These are phyloP conservation scores for Sporobolomyces pararoseus DNA, from an alignment of 768 basidiomycete species.

Conservation along the genomic window DNA sequence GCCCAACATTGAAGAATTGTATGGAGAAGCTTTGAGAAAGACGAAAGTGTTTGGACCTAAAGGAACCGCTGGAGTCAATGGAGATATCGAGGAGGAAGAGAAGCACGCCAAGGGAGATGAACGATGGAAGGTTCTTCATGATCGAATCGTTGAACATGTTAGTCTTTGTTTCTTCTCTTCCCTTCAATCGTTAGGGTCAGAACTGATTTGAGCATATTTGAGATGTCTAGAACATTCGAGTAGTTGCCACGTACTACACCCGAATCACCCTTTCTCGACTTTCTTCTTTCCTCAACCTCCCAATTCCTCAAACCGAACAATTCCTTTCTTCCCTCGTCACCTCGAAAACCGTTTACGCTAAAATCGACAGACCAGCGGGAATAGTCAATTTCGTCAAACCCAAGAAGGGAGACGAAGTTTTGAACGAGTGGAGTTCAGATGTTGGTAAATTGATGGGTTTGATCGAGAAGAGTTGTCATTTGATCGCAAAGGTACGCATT, in stretches of 20 bases:
- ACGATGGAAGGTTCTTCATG: slow-evolving; percentile 92
- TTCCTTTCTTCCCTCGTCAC: slow-evolving; percentile 85
- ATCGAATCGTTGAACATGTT: slow-evolving; percentile 93
- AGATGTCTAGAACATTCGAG: slow-evolving; percentile 77
- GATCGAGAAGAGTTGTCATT: slow-evolving; percentile 89
- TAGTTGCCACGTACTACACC: slow-evolving; percentile 89
- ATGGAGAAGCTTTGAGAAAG: slow-evolving; percentile 74
- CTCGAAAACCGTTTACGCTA: slow-evolving; percentile 85
- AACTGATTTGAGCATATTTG: slow-evolving; percentile 15
- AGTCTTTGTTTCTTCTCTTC: slow-evolving; percentile 47
- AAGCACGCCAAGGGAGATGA: slow-evolving; percentile 54
- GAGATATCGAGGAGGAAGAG: slow-evolving; percentile 49
- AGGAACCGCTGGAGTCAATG: slow-evolving; percentile 42
- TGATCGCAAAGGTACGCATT: slow-evolving; percentile 51
- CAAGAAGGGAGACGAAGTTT: slow-evolving; percentile 74
- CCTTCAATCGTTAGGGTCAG: background rate
- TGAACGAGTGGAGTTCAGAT: slow-evolving; percentile 98
- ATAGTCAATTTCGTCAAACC: slow-evolving; percentile 81
- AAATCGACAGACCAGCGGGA: slow-evolving; percentile 85
- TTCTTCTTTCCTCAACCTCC: slow-evolving; percentile 79
- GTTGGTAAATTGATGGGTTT: slow-evolving; percentile 83
- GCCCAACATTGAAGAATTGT: slow-evolving; percentile 85
- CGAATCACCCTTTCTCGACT: slow-evolving; percentile 80
- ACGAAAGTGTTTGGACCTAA: slow-evolving; percentile 69
- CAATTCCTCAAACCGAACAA: slow-evolving; percentile 75